Evolutionary conservation across 345 rosid genomes (phyloP), one percentile per base, ranked within the genome.

Genomic region (Aethionema arabicum): DNA sequence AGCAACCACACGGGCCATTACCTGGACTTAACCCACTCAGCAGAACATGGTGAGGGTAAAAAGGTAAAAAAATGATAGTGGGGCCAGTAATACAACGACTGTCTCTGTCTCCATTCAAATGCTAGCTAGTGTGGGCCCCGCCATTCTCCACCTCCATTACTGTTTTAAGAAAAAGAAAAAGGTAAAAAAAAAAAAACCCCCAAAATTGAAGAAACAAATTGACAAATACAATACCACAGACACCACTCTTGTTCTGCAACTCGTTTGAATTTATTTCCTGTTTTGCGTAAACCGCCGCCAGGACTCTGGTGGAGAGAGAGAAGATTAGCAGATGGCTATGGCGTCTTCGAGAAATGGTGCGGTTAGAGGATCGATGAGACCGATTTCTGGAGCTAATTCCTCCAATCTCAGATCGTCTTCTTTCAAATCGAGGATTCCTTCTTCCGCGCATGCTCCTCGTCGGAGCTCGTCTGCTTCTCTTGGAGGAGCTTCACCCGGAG

Each of bases 381-480:
- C 85, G 3, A 52, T 65, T 48, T 11, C 83, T 10, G 78, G 67
- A 13, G 35, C 75, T 41, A 70, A 61, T 49, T 37, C 80, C 11
- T 74, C 95, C 7, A 88, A 79, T 74, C 57, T 72, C 43, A 82
- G 76, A 56, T 73, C 91, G 11, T 81, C 95, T 32, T 89, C 99
- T 9, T 83, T 80, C 77, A 93, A 87, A 79, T 79, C 95, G 15
- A 79, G 85, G 78, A 59, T 65, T 63, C 78, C 77, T 68, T 76
- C 79, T 0, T 72, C 90, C 11, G 75, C 73, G 5, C 78, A 80
- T 7, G 74, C 79, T 48, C 62, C 80, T 32, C 99, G 96, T 56
- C 87, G 99, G 12, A 78, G 77, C 76, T 82, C 77, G 48, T 80
- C 77, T 61, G 78, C 83, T 43, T 78, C 93, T 16, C 65, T 70